These are phyloP conservation scores for Suillus ampliporus DNA, from an alignment of 768 basidiomycete genomes.

Conservation along the genomic window DNA sequence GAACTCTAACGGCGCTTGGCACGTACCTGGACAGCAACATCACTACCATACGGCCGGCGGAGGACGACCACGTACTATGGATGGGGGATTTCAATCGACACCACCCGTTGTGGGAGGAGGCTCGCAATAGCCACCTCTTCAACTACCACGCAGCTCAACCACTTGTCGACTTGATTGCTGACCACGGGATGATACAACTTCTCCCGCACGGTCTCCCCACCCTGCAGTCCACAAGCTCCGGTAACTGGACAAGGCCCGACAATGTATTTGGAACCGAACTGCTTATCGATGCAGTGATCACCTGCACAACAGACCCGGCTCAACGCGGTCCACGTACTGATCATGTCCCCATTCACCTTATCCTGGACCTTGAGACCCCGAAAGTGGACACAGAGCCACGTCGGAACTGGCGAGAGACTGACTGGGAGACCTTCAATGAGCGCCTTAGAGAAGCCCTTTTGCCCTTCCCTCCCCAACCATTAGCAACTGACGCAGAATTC, in stretches of 20 bases:
- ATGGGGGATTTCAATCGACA: slow-evolving; percentile 48
- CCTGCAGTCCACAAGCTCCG: slow-evolving; percentile 29
- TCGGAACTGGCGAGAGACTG: slow-evolving; percentile 10
- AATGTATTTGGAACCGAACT: slow-evolving; percentile 20
- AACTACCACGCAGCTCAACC: slow-evolving; percentile 21
- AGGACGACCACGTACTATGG: slow-evolving; percentile 29
- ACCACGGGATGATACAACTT: slow-evolving; percentile 37
- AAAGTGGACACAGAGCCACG: no score
- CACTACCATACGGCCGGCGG: not conserved
- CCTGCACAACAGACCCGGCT: not conserved
- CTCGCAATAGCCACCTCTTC: slow-evolving; percentile 34
- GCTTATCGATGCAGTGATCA: accelerated
- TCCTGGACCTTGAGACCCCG: not conserved
- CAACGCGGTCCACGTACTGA: not conserved
- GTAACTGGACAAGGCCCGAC: slow-evolving; percentile 29
- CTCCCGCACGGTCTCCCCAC: slow-evolving; percentile 44
- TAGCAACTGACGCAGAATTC: slow-evolving; percentile 15
- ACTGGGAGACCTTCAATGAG: slow-evolving; percentile 17
- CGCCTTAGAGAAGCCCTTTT: not conserved
- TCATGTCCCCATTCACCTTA: slow-evolving; percentile 17
- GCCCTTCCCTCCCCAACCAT: not conserved
- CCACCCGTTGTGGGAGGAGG: slow-evolving; percentile 46
- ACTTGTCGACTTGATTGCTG: slow-evolving; percentile 33
- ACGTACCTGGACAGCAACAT: slow-evolving; percentile 10
- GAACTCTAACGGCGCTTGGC: slow-evolving; percentile 20